Base-by-base conservation (phyloP, 148 eudicot species). In the Pouteria glomerata region DNA sequence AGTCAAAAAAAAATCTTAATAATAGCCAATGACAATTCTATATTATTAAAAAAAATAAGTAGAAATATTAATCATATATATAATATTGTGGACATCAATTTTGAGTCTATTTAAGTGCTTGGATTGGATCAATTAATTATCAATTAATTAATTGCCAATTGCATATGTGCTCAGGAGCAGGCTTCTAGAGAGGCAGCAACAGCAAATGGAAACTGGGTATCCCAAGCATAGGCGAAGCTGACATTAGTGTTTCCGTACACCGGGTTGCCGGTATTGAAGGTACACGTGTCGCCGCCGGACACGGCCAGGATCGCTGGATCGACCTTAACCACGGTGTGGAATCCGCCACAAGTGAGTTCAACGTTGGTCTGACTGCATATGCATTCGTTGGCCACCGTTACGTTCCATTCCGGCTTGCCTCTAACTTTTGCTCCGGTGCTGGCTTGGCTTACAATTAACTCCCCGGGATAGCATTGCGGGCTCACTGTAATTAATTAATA, bases 191-290 rank as follows among this genome's bases (percentile, higher is more conserved):
- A n/a, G n/a, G n/a, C n/a, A n/a, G n/a, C n/a, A n/a, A n/a, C n/a
- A n/a, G n/a, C n/a, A n/a, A n/a, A n/a, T n/a, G n/a, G 21, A 33
- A 26, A 71, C 52, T 73, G 77, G 2, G 27, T 11, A 61, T 68
- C 77, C 81, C 77, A 78, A 73, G 65, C 81, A 53, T 68, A 78
- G 14, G 63, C n/a, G 59, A 60, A 78, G 13, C 24, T 61, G 30
- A 73, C 51, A n/a, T 60, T 24, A 50, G 61, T 50, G 33, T 34
- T 21, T 14, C 69, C 68, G 29, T 29, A 19, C 27, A 66, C 14
- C 31, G 50, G 21, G 13, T 44, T 42, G 12, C 71, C 70, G 14
- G 14, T 27, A 12, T 63, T 48, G 13, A 63, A 27, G 12, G 19
- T 8, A 47, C 79, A 73, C 37, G 2, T 0, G 2, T 45, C 2